Evolutionary conservation across 306 rosid species (phyloP), one percentile per base, ranked within the genome.

Genomic region (Vigna trinervia): DNA sequence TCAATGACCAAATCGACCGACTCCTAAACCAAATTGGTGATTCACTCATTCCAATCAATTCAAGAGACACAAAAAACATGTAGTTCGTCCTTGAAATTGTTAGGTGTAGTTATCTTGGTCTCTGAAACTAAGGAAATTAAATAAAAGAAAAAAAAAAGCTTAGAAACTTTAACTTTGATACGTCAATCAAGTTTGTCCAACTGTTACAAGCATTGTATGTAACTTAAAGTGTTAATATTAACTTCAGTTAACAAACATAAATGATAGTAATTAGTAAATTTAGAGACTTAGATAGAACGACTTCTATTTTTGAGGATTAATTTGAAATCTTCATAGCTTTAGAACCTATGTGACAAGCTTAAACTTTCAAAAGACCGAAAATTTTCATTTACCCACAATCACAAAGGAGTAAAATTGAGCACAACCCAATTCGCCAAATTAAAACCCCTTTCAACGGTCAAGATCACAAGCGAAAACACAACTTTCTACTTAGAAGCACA

Each of bases 341-440:
- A 52, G 20, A n/a, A 52, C 58, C 23, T 52, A 17, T 2, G 0
- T 17, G 58, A 17, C 58, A n/a, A 2, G 57, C 57, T 51, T 6
- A 51, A 15, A 6, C 57, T 51, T 51, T 51, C 10, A 51, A 51
- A 51, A 19, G 57, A 51, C 57, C 8, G 17, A n/a, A 51, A n/a
- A 2, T 26, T 26, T 20, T 7, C 1, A 17, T 52, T 52, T 17
- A n/a, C 3, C 17, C 0, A 17, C 4, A 12, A 58, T 32, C 19
- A 59, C 39, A 13, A 28, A 28, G 54, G 32, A 64, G 10, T 54
- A 70, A 70, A 78, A 51, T 68, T 60, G 74, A 75, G 34, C 73
- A 63, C 52, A 26, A 26, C 60, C 80, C 76, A 56, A 11, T 38
- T 54, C 36, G 58, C 12, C 26, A 75, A 63, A 56, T 39, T 19